These are phyloP conservation scores for Candida ortonii DNA, from an alignment of 805 yeast species.

Conservation along the genomic window DNA sequence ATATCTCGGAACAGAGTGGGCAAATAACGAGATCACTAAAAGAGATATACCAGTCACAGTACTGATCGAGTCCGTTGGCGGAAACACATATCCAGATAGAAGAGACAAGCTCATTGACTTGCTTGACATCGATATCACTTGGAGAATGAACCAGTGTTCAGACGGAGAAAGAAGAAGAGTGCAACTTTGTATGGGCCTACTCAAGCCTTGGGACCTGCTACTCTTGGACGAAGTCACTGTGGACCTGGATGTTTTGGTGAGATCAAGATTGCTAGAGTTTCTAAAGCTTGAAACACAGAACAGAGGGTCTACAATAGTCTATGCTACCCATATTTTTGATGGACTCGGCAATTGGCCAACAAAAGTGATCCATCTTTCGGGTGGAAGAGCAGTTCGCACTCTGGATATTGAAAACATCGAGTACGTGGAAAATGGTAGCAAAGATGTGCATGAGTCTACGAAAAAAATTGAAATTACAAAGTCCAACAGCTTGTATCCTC, in stretches of 20 bases:
- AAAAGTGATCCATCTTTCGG: constrained; percentile 69
- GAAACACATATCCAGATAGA: constrained; percentile 66
- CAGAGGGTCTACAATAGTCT: constrained; percentile 75
- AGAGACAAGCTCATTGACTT: constrained; percentile 72
- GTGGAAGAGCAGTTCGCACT: constrained; percentile 52
- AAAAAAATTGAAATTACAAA: constrained; percentile 36
- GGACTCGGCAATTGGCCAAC: constrained; percentile 93
- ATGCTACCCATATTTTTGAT: constrained; percentile 96
- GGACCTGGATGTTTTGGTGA: constrained; percentile 89
- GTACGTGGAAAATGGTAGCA: constrained; percentile 24
- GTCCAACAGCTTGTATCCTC: constrained; percentile 62
- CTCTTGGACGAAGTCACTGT: constrained; percentile 96
- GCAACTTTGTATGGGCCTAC: constrained; percentile 87
- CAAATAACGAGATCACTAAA: constrained; percentile 82
- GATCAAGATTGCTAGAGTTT: constrained; percentile 70
- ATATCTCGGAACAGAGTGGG: constrained; percentile 97
- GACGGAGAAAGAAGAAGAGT: constrained; percentile 97
- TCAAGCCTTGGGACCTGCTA: constrained; percentile 85
- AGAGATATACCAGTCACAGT: constrained; percentile 87
- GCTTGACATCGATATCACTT: constrained; percentile 78
- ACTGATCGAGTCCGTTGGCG: constrained; percentile 78
- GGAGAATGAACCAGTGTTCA: constrained; percentile 91
- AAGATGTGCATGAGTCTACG: constrained; percentile 14
- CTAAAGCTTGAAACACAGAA: constrained; percentile 67
- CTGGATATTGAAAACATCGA: constrained; percentile 34